A percentile compares a stretch with the other conserved stretches of the same genome.
These are phyloP conservation scores for Scalesia atractyloides DNA, from an alignment of 129 eudicot species.

Conservation along the genomic window DNA sequence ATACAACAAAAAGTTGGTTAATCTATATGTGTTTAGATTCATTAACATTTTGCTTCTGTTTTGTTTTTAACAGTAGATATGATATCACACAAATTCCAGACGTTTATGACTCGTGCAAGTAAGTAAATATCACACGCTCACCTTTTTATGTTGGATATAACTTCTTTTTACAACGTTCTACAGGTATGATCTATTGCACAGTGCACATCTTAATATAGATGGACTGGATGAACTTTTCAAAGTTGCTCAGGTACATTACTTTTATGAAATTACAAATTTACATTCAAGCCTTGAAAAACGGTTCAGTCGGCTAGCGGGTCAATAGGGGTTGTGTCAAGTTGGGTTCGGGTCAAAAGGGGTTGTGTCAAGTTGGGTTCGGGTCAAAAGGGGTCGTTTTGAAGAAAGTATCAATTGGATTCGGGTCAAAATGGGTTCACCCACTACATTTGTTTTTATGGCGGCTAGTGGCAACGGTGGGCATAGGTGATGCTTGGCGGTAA, in stretches of 20 bases:
- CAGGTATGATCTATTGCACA: constrained; percentile 96
- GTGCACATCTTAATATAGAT: constrained; percentile 85
- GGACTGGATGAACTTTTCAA: constrained; percentile 88
- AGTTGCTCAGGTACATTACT: constrained; percentile 73
- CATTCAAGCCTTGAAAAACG: neutral
- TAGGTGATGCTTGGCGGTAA: too few relatives aligned
- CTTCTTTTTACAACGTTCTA: constrained; percentile 22
- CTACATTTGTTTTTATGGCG: neutral
- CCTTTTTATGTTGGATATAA: constrained; percentile 14
- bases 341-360: neutral
- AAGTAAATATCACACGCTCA: constrained; percentile 35
- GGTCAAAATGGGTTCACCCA: neutral
- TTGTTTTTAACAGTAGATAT: constrained; percentile 61
- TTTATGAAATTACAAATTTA: neutral
- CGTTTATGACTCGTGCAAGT: constrained; percentile 98
- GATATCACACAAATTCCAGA: constrained; percentile 97
- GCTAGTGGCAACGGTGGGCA: neutral
- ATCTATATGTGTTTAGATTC: neutral
- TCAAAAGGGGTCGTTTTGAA: too few relatives aligned
- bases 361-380: neutral
- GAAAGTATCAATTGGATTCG: too few relatives aligned
- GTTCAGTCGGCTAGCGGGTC: neutral
- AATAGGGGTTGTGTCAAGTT: neutral
- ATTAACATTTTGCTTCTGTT: constrained; percentile 30
- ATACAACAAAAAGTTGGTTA: neutral